Base-by-base conservation (phyloP, 2,329 filamentous ascomycete species). In the Teratosphaeria nubilosa region DNA sequence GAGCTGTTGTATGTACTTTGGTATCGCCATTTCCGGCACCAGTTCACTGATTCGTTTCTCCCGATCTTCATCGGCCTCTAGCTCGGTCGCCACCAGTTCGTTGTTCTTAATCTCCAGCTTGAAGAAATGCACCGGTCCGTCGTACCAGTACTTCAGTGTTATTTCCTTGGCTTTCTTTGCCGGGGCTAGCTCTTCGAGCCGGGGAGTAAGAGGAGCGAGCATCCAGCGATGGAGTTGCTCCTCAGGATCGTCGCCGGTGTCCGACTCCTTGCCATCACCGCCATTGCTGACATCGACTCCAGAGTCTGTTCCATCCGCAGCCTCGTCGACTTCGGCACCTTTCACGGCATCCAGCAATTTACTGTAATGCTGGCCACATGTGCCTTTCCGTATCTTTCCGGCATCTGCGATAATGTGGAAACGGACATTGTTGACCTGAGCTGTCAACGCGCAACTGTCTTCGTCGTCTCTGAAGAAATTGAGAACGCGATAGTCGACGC, bases 1-100 rank as follows among this genome's bases (percentile, higher is more conserved):
- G 27, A 70, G 60, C n/a, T 65, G 60, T 32, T 61, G 63, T 24
- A 71, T 65, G 55, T 73, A 72, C 55, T 72, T 72, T n/a, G 70
- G 71, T 1, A 73, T 58, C 2, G 62, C 58, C 51, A 71, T 66
- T 10, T 62, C 56, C 2, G 69, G 69, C 1, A 69, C 62, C 32
- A 70, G 59, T 27, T 64, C 59, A 3, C 55, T 30, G 41, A 69
- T 66, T 22, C 64, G 65, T 22, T 63, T 50, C 24, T 59, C 51
- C 16, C 68, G 57, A 5, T 60, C 65, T 10, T 56, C 55, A 20
- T 56, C 62, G 14, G 61, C 62, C 56, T 65, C 63, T 5, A 67
- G 50, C 34, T 70, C 65, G 9, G 62, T 57, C 11, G 68, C 66
- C 34, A 56, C 37, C 2, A 72, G 59, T 30, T 66, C 63, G 53